phyloP scores from a whole-genome alignment of 129 eudicot species.

The Escallonia herrerae region DNA sequence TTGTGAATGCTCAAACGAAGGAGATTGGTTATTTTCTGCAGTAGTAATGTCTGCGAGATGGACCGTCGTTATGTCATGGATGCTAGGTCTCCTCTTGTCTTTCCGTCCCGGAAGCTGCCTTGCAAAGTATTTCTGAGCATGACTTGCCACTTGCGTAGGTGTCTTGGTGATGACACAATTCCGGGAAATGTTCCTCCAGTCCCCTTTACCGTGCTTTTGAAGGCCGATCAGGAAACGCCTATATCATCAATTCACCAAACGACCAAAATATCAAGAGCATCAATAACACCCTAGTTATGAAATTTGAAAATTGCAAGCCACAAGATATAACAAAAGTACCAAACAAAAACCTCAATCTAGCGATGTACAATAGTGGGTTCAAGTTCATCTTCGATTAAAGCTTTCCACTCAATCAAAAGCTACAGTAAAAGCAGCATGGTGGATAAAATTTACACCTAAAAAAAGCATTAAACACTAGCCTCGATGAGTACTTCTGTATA shows the following conservation, averaged over 20 bases:
- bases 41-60: constrained; percentile 25
- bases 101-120: constrained; percentile 65
- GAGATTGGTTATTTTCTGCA: constrained; percentile 5
- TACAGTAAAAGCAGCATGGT: too few species aligned
- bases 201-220: constrained; percentile 76
- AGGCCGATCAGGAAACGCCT: constrained; percentile 84
- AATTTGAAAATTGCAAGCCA: too few species aligned
- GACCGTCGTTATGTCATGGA: constrained; percentile 74
- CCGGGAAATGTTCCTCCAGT: constrained; percentile 83
- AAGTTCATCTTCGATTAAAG: too few species aligned
- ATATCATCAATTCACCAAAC: not conserved
- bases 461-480: too few species aligned
- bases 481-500: too few species aligned
- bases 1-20: not conserved
- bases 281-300: too few species aligned
- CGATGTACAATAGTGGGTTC: too few species aligned
- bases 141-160: constrained; percentile 92
- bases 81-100: constrained; percentile 87
- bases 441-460: too few species aligned
- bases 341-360: too few species aligned
- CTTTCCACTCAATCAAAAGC: too few species aligned
- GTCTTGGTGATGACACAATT: constrained; percentile 69
- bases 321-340: too few species aligned
- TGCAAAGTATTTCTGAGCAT: constrained; percentile 84
- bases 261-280: not conserved